phyloP scores from a whole-genome alignment of 2,329 filamentous ascomycete genomes.

The Fusarium bulbicola region DNA sequence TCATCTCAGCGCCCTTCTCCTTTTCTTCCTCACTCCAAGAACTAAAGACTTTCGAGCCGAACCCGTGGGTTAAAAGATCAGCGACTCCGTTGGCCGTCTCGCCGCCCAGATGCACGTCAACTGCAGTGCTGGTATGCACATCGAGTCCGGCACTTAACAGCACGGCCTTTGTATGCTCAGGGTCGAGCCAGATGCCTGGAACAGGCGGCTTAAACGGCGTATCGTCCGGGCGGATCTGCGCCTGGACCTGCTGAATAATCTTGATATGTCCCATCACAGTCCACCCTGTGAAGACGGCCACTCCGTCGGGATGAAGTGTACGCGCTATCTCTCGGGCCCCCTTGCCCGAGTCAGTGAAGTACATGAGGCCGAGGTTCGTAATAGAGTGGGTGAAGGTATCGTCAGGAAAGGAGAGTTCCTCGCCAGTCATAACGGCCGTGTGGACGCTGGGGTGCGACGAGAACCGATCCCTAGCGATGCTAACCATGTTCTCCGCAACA shows the following conservation, averaged over 20 bases:
- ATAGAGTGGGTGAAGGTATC: neutral
- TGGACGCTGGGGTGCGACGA: rapidly evolving
- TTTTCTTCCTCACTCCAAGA: neutral
- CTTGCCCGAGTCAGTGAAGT: neutral
- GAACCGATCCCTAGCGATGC: neutral
- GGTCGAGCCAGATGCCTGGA: rapidly evolving
- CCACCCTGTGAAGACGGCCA: rapidly evolving
- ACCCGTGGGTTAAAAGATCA: neutral
- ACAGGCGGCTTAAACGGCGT: neutral
- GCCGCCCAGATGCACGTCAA: neutral
- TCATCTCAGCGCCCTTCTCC: rapidly evolving
- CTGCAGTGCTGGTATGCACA: neutral
- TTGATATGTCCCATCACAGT: neutral
- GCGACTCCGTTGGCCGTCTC: neutral
- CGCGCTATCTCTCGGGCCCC: neutral
- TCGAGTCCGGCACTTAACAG: neutral
- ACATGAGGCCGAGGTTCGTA: neutral
- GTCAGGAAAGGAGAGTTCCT: neutral
- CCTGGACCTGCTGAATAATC: neutral
- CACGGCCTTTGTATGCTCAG: neutral
- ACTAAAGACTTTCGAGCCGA: neutral
- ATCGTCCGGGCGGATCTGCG: neutral
- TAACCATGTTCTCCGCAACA: neutral
- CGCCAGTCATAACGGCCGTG: rapidly evolving
- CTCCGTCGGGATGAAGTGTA: neutral